phyloP scores from a whole-genome alignment of 345 rosid species.

The Rhodamnia rubescens region DNA sequence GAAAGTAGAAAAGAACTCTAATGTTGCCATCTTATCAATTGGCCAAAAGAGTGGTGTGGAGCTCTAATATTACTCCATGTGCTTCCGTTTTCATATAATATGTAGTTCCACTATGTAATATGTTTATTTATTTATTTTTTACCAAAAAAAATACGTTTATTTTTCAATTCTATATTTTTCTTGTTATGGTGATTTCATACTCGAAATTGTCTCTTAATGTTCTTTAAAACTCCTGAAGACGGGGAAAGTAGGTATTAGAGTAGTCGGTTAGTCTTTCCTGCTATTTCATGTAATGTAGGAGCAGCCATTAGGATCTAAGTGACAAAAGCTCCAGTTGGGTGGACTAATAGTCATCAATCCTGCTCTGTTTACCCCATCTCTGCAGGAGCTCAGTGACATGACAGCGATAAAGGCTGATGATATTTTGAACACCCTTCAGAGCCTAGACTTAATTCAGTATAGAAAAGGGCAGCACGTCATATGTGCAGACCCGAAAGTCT shows the following conservation, averaged over 20 bases:
- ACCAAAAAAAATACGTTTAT: neutral
- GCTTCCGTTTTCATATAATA: neutral
- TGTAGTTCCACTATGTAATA: neutral
- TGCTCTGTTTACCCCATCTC: neutral
- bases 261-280: neutral
- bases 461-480: conserved; percentile 98
- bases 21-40: neutral
- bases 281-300: neutral
- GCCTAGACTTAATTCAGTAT: conserved; percentile 92
- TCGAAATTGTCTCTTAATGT: neutral
- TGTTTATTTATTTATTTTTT: neutral
- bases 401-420: conserved; percentile 97
- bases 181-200: neutral
- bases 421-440: conserved; percentile 84
- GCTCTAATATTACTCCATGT: neutral
- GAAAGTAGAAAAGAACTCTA: neutral
- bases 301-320: neutral
- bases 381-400: conserved; percentile 98
- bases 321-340: neutral
- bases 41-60: neutral
- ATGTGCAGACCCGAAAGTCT: conserved; percentile 94
- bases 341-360: neutral
- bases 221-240: neutral
- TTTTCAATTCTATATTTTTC: neutral
- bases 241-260: neutral